Evolutionary conservation across 2,329 filamentous ascomycete genomes (phyloP).

Genomic region (Ceratocystis cubensis): DNA sequence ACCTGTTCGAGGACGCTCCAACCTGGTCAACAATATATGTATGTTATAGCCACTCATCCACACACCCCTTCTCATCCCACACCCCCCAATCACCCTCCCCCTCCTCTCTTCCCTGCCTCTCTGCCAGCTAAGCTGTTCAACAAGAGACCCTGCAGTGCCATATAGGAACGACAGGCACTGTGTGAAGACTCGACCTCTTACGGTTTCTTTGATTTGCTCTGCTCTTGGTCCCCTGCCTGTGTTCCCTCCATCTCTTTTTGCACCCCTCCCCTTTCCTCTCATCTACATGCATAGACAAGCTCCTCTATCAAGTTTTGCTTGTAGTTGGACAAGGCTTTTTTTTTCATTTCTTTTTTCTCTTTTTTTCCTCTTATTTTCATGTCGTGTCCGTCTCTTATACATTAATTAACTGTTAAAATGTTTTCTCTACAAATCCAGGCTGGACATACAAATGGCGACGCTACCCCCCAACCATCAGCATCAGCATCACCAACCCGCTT

Average conservation of each 20-base stretch:
- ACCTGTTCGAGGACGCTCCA: neutral
- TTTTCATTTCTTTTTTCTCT: neutral
- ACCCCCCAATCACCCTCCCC: neutral
- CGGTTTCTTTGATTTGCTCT: neutral
- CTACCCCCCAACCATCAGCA: slow-evolving; percentile 47
- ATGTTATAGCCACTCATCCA: neutral
- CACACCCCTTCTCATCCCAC: neutral
- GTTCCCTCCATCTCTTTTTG: neutral
- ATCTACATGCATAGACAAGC: neutral
- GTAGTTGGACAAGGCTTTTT: neutral
- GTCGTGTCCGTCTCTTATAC: slow-evolving; percentile 4
- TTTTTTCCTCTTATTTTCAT: neutral
- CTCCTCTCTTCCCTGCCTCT: neutral
- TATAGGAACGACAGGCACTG: neutral
- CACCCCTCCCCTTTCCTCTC: neutral
- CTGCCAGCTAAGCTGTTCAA: neutral
- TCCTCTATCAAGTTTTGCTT: slow-evolving; percentile 2
- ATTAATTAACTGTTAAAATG: neutral
- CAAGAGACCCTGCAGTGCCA: neutral
- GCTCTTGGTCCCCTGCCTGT: neutral
- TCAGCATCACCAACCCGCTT: slow-evolving; percentile 29
- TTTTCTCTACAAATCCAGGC: slow-evolving; percentile 20
- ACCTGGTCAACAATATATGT: neutral
- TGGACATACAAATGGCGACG: slow-evolving; percentile 51
- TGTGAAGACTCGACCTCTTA: neutral